These are phyloP conservation scores for Vicia faba DNA, from an alignment of 306 rosid species.

Conservation along the genomic window DNA sequence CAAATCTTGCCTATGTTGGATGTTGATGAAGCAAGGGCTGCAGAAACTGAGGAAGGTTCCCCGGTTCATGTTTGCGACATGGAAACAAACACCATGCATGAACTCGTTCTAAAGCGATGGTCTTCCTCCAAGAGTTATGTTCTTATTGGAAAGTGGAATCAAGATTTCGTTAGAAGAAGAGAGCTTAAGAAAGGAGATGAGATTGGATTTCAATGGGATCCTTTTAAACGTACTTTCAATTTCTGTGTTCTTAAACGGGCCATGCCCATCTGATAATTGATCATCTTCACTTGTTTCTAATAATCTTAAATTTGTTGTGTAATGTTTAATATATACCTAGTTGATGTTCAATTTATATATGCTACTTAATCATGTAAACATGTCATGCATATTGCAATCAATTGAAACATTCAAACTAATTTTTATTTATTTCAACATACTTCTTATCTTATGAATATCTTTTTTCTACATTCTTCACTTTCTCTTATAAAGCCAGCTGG, in stretches of 20 bases:
- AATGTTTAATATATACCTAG: no score
- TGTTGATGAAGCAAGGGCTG: slow-evolving; percentile 10
- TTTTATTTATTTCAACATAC: no score
- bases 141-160: slow-evolving; percentile 44
- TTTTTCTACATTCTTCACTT: no score
- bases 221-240: slow-evolving; percentile 29
- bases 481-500: no score
- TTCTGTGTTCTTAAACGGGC: slow-evolving; percentile 42
- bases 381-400: no score
- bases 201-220: slow-evolving; percentile 45
- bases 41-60: slow-evolving; percentile 35
- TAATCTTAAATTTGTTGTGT: no score
- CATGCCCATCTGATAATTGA: background rate
- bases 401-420: no score
- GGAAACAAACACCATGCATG: slow-evolving; percentile 41
- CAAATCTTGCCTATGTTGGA: slow-evolving; percentile 43
- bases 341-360: no score
- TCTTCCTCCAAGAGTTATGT: slow-evolving; percentile 43
- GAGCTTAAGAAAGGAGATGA: slow-evolving; percentile 36
- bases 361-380: no score
- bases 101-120: slow-evolving; percentile 43
- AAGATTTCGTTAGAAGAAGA: slow-evolving; percentile 41
- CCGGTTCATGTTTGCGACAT: slow-evolving; percentile 36
- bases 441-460: no score
- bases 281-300: no score